Base-by-base conservation (phyloP, 2,329 filamentous ascomycete genomes). In the Fusarium sarcochroum region DNA sequence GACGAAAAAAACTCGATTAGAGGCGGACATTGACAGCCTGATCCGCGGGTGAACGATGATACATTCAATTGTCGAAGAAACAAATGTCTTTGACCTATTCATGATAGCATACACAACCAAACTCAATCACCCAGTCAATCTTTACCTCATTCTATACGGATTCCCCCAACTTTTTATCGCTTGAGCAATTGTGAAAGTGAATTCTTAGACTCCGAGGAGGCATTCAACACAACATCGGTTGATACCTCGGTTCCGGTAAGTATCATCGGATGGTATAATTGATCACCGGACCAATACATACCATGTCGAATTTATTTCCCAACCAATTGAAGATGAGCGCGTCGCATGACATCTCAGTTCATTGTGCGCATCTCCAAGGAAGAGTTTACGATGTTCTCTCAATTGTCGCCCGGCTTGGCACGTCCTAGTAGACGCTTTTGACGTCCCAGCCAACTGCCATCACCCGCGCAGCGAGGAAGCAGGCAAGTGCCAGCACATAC, bases 361-460 rank as follows among this genome's bases (percentile, higher is more conserved):
- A 64, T 37, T 8, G 18, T 17, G 17, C 23, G 18, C 46, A 44
- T 57, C 49, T 38, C 23, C 20, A 38, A 56, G 47, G 23, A 52
- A 38, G 21, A 42, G 17, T 30, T 37, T 18, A 25, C 34, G 18
- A 30, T 10, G 7, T n/a, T 7, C 2, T 35, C 23, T 27, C 32
- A 49, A 45, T 45, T 20, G 20, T 51, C 20, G 41, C 13, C 21
- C 41, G 14, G 8, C 38, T 46, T 53, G 21, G 25, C 38, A 8
- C 18, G 34, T 48, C 32, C 51, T 49, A 69, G 47, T 67, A 69
- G 57, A 70, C 46, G 14, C 51, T 63, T 21, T 70, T 69, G 13
- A 69, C 54, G 3, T 52, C 45, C 66, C 66, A 69, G n/a, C 66
- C 66, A 35, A 69, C 66, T 17, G 66, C 66, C 38, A 69, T 52